Percentiles rank a stretch among this genome's conserved stretches.
Conservation (phyloP, 2,329 filamentous ascomycete genomes). For the Emergomyces pasteurianus region DNA sequence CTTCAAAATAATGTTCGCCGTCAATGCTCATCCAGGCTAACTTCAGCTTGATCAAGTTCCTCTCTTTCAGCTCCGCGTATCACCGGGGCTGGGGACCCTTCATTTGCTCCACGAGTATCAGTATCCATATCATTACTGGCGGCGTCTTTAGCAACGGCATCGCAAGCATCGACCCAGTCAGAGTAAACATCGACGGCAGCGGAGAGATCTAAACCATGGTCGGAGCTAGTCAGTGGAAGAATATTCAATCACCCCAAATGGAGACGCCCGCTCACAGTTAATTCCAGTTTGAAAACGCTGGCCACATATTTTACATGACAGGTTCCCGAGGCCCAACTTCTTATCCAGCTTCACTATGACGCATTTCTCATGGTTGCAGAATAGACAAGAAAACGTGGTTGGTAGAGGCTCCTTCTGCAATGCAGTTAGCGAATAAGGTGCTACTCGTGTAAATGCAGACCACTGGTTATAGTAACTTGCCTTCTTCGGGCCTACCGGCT, state of each 20-base stretch:
- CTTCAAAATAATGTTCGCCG: not conserved
- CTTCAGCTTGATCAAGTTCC: not conserved
- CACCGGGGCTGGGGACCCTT: not conserved
- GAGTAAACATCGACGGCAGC: constrained; percentile 91
- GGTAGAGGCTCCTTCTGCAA: constrained; percentile 35
- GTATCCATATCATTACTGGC: constrained; percentile 12
- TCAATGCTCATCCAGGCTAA: not conserved
- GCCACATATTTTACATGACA: constrained; percentile 86
- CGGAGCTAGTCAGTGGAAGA: constrained; percentile 1
- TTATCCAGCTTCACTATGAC: constrained; percentile 88
- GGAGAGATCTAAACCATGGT: constrained; percentile 55
- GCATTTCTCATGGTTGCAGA: constrained; percentile 95
- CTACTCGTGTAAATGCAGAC: not conserved
- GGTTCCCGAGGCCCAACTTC: constrained; percentile 72
- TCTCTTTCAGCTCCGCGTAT: not conserved
- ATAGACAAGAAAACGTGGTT: constrained; percentile 88
- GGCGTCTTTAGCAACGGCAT: constrained; percentile 54
- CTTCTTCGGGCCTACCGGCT: constrained; percentile 73
- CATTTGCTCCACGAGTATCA: constrained; percentile 2
- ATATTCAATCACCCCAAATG: not conserved
- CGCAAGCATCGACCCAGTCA: constrained; percentile 95
- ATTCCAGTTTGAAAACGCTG: constrained; percentile 88
- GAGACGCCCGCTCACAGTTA: constrained; percentile 54
- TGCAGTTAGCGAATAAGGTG: not conserved
- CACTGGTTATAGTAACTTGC: constrained; percentile 32